phyloP scores from a whole-genome alignment of 31 red algal genomes.

The Asparagopsis taxiformis region DNA sequence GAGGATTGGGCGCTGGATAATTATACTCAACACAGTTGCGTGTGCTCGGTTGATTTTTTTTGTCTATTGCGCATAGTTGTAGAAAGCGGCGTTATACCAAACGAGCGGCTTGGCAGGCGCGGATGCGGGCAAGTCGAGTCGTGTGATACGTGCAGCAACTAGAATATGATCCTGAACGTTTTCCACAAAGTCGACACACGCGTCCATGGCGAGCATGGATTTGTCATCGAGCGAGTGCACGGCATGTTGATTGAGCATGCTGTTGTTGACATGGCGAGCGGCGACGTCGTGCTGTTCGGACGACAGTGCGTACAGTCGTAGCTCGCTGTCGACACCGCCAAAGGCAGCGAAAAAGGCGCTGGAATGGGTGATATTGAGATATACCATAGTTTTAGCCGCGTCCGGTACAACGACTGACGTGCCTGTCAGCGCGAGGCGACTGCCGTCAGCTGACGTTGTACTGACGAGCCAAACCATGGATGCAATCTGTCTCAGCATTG shows the following conservation, averaged over 20 bases:
- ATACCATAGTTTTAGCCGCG: constrained; percentile 7
- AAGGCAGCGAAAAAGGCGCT: constrained; percentile 40
- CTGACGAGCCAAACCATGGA: constrained; percentile 51
- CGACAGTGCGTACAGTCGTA: constrained; percentile 26
- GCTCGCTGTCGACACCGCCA: constrained; percentile 27
- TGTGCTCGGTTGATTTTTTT: too few relatives aligned
- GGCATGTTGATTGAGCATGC: constrained; percentile 5
- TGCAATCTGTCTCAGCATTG: constrained; percentile 22
- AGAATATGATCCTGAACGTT: constrained; percentile 33
- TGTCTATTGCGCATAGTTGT: too few relatives aligned
- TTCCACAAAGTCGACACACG: neutral
- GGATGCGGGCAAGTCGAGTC: neutral
- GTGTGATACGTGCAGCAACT: constrained; percentile 5
- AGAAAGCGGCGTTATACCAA: neutral
- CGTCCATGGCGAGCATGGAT: constrained; percentile 1
- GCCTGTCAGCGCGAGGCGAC: constrained; percentile 33
- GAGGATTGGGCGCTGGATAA: too few relatives aligned
- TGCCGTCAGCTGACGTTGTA: constrained; percentile 17
- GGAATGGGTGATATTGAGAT: constrained; percentile 39
- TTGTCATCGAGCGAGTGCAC: neutral
- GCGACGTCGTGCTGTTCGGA: constrained; percentile 19
- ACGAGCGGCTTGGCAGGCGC: neutral
- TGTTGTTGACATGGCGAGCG: neutral
- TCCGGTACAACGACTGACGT: constrained; percentile 40
- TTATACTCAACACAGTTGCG: too few relatives aligned